Conservation (phyloP, 2,329 filamentous ascomycete species). For the Aspergillus bombycis region DNA sequence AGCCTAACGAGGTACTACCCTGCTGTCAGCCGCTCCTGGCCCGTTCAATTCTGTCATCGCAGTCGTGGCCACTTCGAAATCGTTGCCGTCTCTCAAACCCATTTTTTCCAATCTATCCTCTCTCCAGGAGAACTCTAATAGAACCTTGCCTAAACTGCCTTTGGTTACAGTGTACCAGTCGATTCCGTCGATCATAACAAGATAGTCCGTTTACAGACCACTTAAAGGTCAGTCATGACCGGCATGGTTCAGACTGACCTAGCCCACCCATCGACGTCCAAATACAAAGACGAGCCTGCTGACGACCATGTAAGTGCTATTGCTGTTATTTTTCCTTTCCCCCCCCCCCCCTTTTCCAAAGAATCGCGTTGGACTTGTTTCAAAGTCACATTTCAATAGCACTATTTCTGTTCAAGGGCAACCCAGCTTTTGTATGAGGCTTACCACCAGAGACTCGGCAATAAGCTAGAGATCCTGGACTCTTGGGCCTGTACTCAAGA, state of each 20-base stretch:
- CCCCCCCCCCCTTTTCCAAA: constrained; percentile 17
- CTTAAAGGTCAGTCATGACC: constrained; percentile 40
- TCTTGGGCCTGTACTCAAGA: not conserved
- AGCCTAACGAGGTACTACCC: constrained; percentile 30
- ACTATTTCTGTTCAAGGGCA: constrained; percentile 16
- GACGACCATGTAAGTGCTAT: constrained; percentile 53
- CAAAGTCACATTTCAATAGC: not conserved
- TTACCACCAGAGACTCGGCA: constrained; percentile 14
- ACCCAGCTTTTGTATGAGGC: constrained; percentile 18
- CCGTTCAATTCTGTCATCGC: constrained; percentile 20
- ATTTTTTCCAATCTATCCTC: constrained; percentile 19
- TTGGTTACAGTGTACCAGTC: constrained; percentile 6
- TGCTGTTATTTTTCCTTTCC: constrained; percentile 10
- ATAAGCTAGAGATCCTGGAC: constrained; percentile 1
- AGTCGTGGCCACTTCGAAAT: constrained; percentile 20
- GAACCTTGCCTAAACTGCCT: constrained; percentile 12
- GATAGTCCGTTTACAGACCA: constrained; percentile 23
- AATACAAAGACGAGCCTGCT: constrained; percentile 53
- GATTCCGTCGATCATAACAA: not conserved
- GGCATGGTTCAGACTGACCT: constrained; percentile 49
- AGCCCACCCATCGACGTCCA: constrained; percentile 39
- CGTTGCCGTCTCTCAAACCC: constrained; percentile 24
- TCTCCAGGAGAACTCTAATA: constrained; percentile 19
- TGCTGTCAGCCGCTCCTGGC: constrained; percentile 25
- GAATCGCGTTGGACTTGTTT: constrained; percentile 2